Conservation (phyloP, 306 rosid species). For the Ceratonia siliqua region DNA sequence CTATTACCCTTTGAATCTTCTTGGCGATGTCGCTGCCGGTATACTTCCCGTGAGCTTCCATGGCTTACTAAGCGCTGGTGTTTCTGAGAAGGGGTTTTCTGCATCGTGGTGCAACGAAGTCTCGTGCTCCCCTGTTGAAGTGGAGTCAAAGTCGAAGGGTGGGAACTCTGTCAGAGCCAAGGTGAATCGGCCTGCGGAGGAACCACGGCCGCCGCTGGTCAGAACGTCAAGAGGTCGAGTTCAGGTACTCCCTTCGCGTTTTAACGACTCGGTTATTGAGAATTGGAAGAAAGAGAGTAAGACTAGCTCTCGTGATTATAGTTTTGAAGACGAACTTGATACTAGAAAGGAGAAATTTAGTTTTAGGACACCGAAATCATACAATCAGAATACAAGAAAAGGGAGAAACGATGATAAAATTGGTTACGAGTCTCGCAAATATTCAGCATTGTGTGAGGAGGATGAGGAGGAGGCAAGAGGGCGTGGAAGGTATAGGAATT, state of each 20-base stretch:
- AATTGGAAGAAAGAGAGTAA: slow-evolving; percentile 82
- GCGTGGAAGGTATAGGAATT: slow-evolving; percentile 42
- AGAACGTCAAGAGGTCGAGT: slow-evolving; percentile 79
- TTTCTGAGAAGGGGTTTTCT: slow-evolving; percentile 42
- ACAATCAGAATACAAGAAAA: slow-evolving; percentile 44
- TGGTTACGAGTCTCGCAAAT: slow-evolving; percentile 37
- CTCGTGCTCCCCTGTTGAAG: slow-evolving; percentile 44
- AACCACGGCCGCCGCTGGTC: slow-evolving; percentile 69
- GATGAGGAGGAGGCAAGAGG: slow-evolving; percentile 45
- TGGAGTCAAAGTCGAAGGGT: slow-evolving; percentile 37
- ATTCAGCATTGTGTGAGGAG: slow-evolving; percentile 53
- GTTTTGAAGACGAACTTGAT: slow-evolving; percentile 45
- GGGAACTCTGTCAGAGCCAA: slow-evolving; percentile 21
- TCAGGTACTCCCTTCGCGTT: slow-evolving; percentile 83
- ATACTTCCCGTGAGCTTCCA: slow-evolving; percentile 52
- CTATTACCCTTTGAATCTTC: slow-evolving; percentile 68
- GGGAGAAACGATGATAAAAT: slow-evolving; percentile 34
- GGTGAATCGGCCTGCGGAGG: slow-evolving; percentile 38
- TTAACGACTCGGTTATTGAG: slow-evolving; percentile 78
- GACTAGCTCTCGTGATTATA: slow-evolving; percentile 45
- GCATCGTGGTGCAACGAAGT: slow-evolving; percentile 51
- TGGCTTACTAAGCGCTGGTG: slow-evolving; percentile 45
- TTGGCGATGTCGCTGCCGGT: slow-evolving; percentile 69
- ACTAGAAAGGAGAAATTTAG: slow-evolving; percentile 45
- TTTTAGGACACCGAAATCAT: slow-evolving; percentile 42